Evolutionary conservation across 208 protist genomes (phyloP).

Genomic region (Borovskyia barvae): DNA sequence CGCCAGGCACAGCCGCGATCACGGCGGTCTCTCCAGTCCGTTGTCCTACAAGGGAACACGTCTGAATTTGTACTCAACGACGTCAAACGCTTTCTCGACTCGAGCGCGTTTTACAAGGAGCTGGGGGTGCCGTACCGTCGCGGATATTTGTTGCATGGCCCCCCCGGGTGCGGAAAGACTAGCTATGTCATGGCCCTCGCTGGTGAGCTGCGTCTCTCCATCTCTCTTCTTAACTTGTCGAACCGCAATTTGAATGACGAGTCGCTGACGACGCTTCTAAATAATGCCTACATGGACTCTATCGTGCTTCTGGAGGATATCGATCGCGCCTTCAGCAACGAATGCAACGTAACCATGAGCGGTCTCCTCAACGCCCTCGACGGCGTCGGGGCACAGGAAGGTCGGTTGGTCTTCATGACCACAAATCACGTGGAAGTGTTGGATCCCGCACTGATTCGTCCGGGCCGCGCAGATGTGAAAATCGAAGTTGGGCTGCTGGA

Average conservation of each 20-base stretch:
- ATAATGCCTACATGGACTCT: constrained; percentile 76
- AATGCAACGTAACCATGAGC: constrained; percentile 91
- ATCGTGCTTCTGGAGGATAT: constrained; percentile 96
- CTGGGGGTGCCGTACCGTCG: constrained; percentile 95
- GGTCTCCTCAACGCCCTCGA: constrained; percentile 96
- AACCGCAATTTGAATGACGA: constrained; percentile 89
- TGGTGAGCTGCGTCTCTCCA: constrained; percentile 87
- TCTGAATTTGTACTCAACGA: constrained; percentile 70
- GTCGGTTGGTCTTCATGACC: constrained; percentile 96
- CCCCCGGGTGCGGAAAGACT: constrained; percentile 94
- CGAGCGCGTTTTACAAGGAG: constrained; percentile 85
- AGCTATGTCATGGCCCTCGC: constrained; percentile 93
- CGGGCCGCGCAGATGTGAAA: constrained; percentile 94
- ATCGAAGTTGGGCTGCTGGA: constrained; percentile 80
- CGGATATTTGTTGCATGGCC: constrained; percentile 94
- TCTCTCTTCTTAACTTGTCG: constrained; percentile 93
- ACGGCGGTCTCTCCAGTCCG: constrained; percentile 84
- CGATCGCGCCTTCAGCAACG: constrained; percentile 90
- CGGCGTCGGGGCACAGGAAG: constrained; percentile 94
- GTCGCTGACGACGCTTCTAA: constrained; percentile 80
- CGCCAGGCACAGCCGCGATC: constrained; percentile 60
- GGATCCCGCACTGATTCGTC: constrained; percentile 93
- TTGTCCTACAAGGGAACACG: constrained; percentile 80
- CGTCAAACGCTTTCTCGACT: constrained; percentile 79
- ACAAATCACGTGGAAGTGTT: constrained; percentile 96